Percentiles rank a stretch among this genome's conserved stretches.
These are phyloP conservation scores for Spiromastix sp. DNA, from an alignment of 2,329 filamentous ascomycete species.

Conservation along the genomic window DNA sequence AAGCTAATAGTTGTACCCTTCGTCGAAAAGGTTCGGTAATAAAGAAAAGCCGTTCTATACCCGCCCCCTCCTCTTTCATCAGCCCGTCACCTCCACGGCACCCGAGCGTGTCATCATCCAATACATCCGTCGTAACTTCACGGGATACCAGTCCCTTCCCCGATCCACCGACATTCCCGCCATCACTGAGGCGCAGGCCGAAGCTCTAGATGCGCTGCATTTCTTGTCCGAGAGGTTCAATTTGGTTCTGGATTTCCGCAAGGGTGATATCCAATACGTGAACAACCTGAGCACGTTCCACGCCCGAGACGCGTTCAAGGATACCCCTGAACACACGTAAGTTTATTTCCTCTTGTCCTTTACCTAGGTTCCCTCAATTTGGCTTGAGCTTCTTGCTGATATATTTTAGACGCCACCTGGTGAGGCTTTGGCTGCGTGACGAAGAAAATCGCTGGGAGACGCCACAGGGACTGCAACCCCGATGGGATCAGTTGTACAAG, in stretches of 20 bases:
- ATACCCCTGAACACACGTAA: slow-evolving; percentile 29
- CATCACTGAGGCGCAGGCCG: slow-evolving; percentile 42
- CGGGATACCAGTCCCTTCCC: slow-evolving; percentile 36
- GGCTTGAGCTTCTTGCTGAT: background rate
- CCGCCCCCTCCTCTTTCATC: slow-evolving; percentile 34
- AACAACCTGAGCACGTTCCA: slow-evolving; percentile 45
- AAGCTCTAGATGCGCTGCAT: slow-evolving; percentile 42
- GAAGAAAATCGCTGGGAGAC: slow-evolving; percentile 37
- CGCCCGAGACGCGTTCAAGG: slow-evolving; percentile 37
- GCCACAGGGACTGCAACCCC: slow-evolving; percentile 24
- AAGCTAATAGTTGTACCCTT: no score
- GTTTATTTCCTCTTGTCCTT: slow-evolving; percentile 9
- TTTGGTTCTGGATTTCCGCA: slow-evolving; percentile 34
- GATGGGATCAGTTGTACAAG: slow-evolving; percentile 34
- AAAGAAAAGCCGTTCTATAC: slow-evolving; percentile 13
- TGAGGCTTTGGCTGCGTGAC: slow-evolving; percentile 40
- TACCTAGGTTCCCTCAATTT: background rate
- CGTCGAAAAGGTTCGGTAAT: no score
- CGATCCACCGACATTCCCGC: slow-evolving; percentile 35
- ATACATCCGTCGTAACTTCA: slow-evolving; percentile 50
- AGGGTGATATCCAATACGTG: slow-evolving; percentile 42
- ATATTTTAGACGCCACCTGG: slow-evolving; percentile 34
- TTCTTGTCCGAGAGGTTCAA: slow-evolving; percentile 37
- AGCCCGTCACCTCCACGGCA: slow-evolving; percentile 34
- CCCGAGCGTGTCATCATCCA: slow-evolving; percentile 50